Conservation (phyloP, 495 filamentous ascomycete species). For the Tuber brumale region DNA sequence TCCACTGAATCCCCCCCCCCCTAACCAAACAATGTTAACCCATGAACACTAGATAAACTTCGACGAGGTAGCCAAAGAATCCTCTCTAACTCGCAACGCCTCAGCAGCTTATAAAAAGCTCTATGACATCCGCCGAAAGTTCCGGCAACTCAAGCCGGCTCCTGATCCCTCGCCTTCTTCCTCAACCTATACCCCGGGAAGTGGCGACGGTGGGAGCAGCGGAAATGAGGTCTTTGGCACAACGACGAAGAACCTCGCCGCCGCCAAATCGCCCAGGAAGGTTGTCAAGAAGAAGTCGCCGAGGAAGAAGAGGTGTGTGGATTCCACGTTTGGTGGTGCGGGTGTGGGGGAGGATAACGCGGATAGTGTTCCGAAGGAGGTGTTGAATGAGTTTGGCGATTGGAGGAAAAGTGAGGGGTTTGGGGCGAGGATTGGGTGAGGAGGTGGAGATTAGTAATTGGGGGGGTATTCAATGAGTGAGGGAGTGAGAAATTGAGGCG, state of each 20-base stretch:
- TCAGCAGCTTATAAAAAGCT: slow-evolving; percentile 9
- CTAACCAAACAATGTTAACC: neutral
- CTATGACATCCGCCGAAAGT: slow-evolving; percentile 6
- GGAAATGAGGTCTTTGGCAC: neutral
- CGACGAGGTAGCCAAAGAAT: slow-evolving; percentile 12
- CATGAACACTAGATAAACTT: slow-evolving; percentile 3
- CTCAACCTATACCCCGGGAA: neutral
- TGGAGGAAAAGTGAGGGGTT: neutral
- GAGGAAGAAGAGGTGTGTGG: neutral
- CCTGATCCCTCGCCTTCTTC: neutral
- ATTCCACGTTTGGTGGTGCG: neutral
- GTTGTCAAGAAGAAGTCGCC: slow-evolving; percentile 1
- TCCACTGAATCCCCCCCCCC: neutral
- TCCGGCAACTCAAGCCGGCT: neutral
- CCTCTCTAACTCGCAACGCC: neutral
- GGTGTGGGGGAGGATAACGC: neutral
- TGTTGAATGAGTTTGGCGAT: neutral
- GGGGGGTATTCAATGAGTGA: neutral
- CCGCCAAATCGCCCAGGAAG: neutral
- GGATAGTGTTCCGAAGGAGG: neutral
- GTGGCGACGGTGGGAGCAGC: neutral
- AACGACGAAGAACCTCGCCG: neutral
- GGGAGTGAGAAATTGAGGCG: neutral
- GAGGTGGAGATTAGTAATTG: neutral
- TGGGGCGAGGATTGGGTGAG: neutral